These are phyloP conservation scores for Citropsis articulata DNA, from an alignment of 345 rosid species.

Conservation along the genomic window DNA sequence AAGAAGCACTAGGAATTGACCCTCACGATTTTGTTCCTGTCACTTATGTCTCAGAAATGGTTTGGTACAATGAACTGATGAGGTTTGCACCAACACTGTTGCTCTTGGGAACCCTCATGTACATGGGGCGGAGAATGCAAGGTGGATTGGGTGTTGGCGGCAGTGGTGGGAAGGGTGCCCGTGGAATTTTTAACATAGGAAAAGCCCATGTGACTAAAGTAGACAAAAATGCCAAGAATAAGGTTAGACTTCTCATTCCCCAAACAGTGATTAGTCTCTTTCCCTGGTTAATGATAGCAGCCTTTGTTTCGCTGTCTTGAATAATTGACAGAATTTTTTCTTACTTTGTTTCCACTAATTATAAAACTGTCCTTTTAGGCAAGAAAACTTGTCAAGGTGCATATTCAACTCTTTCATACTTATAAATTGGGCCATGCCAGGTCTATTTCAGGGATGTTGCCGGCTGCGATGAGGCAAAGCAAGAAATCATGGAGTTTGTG, in stretches of 20 bases:
- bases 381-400: not conserved
- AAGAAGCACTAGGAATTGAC: slow-evolving; percentile 71
- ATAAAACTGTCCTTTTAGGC: not conserved
- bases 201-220: slow-evolving; percentile 81
- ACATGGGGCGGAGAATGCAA: slow-evolving; percentile 77
- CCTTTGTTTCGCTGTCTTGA: not conserved
- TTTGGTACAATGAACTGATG: slow-evolving; percentile 79
- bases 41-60: slow-evolving; percentile 67
- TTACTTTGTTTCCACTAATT: not conserved
- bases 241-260: slow-evolving; percentile 42
- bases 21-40: slow-evolving; percentile 81
- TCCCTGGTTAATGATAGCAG: not conserved
- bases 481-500: slow-evolving; percentile 96
- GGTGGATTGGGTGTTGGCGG: slow-evolving; percentile 88
- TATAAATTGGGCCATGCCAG: slow-evolving; percentile 30
- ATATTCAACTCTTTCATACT: not conserved
- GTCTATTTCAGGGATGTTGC: slow-evolving; percentile 92
- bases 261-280: not conserved
- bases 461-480: slow-evolving; percentile 98
- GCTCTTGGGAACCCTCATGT: slow-evolving; percentile 65
- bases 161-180: slow-evolving; percentile 70
- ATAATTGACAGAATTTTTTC: not conserved
- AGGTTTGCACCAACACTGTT: slow-evolving; percentile 75
- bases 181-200: slow-evolving; percentile 94
- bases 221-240: slow-evolving; percentile 89